phyloP scores from a whole-genome alignment of 2,329 filamentous ascomycete species.

The Teratosphaeria pseudoeucalypti region DNA sequence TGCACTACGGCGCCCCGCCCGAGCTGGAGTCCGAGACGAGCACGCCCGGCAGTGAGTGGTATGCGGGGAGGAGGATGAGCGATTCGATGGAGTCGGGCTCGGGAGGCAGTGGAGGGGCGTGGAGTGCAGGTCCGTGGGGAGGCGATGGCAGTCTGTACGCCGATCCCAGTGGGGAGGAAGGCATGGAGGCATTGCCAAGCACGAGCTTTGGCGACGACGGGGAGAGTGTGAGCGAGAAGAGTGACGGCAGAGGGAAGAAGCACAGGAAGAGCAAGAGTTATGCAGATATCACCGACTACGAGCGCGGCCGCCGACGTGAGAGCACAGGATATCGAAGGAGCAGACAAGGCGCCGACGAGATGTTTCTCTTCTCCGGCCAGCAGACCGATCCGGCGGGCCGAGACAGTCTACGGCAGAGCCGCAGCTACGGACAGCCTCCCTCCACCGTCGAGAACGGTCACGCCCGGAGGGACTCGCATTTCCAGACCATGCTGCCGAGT shows the following conservation, averaged over 20 bases:
- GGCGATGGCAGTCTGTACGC: constrained; percentile 24
- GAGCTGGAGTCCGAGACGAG: constrained; percentile 67
- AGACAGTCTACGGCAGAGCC: constrained; percentile 20
- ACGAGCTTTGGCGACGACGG: constrained; percentile 24
- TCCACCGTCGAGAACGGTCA: constrained; percentile 12
- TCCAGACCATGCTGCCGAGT: constrained; percentile 29
- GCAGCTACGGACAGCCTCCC: constrained; percentile 11
- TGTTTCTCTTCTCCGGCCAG: constrained; percentile 9
- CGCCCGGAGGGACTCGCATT: constrained; percentile 42
- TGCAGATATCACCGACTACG: constrained; percentile 86
- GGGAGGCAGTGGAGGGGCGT: constrained; percentile 27
- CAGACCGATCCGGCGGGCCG: constrained; percentile 21
- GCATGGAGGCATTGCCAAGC: constrained; percentile 22
- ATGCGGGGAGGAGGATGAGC: constrained; percentile 64
- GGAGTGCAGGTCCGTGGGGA: constrained; percentile 42
- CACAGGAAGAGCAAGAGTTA: constrained; percentile 49
- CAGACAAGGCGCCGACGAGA: constrained; percentile 22
- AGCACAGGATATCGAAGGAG: constrained; percentile 48
- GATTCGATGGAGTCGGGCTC: constrained; percentile 41
- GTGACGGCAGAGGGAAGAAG: constrained; percentile 9
- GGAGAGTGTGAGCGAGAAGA: neutral
- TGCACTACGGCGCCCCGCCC: constrained; percentile 88
- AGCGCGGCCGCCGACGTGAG: constrained; percentile 22
- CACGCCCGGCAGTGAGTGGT: constrained; percentile 75
- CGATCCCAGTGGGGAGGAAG: constrained; percentile 11